Evolutionary conservation across 2,329 filamentous ascomycete species (phyloP).

Genomic region (Davidsoniella virescens): DNA sequence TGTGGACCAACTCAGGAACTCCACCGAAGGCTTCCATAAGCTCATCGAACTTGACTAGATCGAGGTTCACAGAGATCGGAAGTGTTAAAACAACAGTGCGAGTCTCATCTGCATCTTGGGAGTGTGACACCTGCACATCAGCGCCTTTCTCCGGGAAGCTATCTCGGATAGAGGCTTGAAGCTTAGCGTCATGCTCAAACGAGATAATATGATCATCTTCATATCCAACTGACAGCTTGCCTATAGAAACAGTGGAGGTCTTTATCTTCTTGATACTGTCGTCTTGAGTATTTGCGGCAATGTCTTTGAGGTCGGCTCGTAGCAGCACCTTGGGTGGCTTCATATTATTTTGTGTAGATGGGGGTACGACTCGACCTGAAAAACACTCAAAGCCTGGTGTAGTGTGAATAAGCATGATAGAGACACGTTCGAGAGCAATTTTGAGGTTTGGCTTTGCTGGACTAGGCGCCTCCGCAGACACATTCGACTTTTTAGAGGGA

Average conservation of each 20-base stretch:
- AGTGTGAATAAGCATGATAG: conserved; percentile 38
- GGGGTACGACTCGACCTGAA: conserved; percentile 28
- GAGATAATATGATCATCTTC: conserved; percentile 45
- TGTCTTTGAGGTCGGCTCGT: conserved; percentile 30
- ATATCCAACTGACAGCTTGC: conserved; percentile 42
- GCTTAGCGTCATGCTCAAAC: conserved; percentile 40
- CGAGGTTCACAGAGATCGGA: conserved; percentile 58
- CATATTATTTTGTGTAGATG: conserved; percentile 19
- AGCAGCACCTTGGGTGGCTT: conserved; percentile 30
- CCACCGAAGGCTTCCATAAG: conserved; percentile 81
- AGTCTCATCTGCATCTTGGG: conserved; percentile 27
- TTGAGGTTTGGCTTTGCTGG: conserved; percentile 25
- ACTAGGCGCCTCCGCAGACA: conserved; percentile 3
- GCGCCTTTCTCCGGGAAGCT: conserved; percentile 39
- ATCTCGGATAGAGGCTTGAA: conserved; percentile 43
- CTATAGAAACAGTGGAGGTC: conserved; percentile 15
- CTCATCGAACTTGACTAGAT: conserved; percentile 70
- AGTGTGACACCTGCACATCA: conserved; percentile 39
- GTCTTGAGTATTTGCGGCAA: conserved; percentile 5
- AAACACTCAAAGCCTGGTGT: conserved; percentile 36
- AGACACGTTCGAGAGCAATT: conserved; percentile 32
- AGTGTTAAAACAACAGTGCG: conserved; percentile 56
- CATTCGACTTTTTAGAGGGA: not conserved
- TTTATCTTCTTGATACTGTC: conserved; percentile 16
- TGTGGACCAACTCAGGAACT: conserved; percentile 76